Percentiles rank a stretch among this genome's conserved stretches.
Evolutionary conservation across 352 stramenopile genomes (phyloP).

Genomic region (Phytophthora ramorum): DNA sequence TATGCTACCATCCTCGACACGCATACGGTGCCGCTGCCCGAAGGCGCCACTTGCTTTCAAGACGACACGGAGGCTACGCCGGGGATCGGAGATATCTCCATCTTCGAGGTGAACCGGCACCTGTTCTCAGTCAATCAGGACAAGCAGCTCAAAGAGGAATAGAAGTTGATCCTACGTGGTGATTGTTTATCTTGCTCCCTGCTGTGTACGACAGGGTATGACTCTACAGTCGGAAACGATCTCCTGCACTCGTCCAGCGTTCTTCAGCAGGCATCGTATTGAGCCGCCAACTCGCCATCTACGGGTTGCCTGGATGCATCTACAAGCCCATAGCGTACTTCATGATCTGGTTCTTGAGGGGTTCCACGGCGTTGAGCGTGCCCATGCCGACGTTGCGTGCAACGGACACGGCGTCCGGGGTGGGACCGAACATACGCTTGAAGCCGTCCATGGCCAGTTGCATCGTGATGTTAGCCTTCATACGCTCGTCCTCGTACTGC

Average conservation of each 20-base stretch:
- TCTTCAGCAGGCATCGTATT: too few relatives aligned
- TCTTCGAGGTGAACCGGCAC: conserved; percentile 73
- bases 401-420: conserved; percentile 70
- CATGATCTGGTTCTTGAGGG: conserved; percentile 92
- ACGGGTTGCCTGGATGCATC: conserved; percentile 19
- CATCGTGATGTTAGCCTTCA: conserved; percentile 86
- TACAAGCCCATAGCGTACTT: conserved; percentile 90
- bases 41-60: conserved; percentile 49
- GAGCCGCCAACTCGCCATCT: conserved; percentile 14
- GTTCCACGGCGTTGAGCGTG: conserved; percentile 85
- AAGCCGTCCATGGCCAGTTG: conserved; percentile 89
- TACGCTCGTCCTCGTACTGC: conserved; percentile 89
- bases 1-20: conserved; percentile 85
- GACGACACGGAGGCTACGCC: conserved; percentile 66
- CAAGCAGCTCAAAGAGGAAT: conserved; percentile 34
- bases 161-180: conserved; percentile 34
- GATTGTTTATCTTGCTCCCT: conserved; percentile 28
- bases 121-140: conserved; percentile 45
- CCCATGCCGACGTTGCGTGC: conserved; percentile 89
- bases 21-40: conserved; percentile 65
- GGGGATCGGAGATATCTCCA: conserved; percentile 78
- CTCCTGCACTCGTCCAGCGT: too few relatives aligned
- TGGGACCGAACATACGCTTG: conserved; percentile 88
- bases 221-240: not conserved
- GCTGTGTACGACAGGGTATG: conserved; percentile 15